Conservation (phyloP, 129 eudicot genomes). For the Saussurea involucrata region DNA sequence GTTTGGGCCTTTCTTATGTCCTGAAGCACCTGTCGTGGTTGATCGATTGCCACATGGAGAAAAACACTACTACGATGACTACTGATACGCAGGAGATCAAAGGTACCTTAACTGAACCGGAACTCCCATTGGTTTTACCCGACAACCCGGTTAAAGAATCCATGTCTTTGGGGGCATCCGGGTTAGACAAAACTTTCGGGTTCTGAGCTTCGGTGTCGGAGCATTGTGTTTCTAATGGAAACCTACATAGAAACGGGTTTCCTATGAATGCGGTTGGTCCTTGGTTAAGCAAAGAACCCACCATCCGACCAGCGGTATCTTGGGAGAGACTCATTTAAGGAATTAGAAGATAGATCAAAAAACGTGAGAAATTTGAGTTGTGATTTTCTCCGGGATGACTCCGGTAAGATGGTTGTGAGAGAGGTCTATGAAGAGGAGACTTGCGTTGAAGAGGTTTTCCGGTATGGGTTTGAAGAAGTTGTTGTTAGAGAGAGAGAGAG, state of each 20-base stretch:
- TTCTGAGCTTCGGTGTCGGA: conserved; percentile 54
- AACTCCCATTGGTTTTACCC: conserved; percentile 9
- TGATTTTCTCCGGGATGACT: conserved; percentile 43
- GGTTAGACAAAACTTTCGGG: conserved; percentile 47
- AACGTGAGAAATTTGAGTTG: conserved; percentile 29
- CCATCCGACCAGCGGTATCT: conserved; percentile 75
- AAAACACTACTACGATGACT: conserved; percentile 45
- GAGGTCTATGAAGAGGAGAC: conserved; percentile 52
- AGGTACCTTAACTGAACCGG: conserved; percentile 46
- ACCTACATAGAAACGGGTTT: conserved; percentile 76
- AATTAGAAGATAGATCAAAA: conserved; percentile 65
- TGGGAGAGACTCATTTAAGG: conserved; percentile 75
- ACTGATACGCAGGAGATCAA: conserved; percentile 50
- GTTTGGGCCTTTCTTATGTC: too few relatives aligned
- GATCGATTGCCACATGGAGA: conserved; percentile 64
- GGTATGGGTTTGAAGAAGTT: conserved; percentile 58
- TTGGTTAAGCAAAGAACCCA: conserved; percentile 78
- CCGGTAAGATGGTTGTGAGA: conserved; percentile 60
- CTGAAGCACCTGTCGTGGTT: too few relatives aligned
- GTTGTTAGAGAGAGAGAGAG: too few relatives aligned
- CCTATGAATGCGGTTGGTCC: conserved; percentile 96
- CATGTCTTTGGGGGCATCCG: conserved; percentile 49
- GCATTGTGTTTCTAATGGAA: conserved; percentile 58
- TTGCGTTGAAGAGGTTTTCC: conserved; percentile 43
- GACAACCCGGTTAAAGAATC: conserved; percentile 30